Conservation (phyloP, 1,284 basidiomycete genomes). For the Melampsora larici-populina region DNA sequence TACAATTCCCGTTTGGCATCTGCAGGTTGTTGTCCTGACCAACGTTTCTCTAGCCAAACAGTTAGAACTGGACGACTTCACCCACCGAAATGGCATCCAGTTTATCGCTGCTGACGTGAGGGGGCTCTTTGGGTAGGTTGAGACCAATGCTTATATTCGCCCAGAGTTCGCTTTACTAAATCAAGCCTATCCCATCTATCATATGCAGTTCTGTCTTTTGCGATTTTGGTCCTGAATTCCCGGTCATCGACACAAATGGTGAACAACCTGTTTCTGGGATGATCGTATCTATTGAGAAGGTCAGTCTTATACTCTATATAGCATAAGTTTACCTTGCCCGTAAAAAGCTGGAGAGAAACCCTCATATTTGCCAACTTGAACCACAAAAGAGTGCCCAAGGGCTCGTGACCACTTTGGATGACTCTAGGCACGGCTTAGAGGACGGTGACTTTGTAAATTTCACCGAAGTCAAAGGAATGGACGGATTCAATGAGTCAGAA, state of each 20-base stretch:
- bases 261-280: conserved; percentile 91
- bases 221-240: conserved; percentile 92
- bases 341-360: too few species aligned
- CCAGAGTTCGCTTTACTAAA: not conserved
- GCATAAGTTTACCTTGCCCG: too few species aligned
- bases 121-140: conserved; percentile 79
- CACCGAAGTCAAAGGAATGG: conserved; percentile 95
- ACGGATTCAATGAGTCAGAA: conserved; percentile 81
- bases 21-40: conserved; percentile 82
- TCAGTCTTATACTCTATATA: not conserved
- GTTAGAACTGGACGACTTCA: conserved; percentile 92
- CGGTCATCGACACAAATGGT: conserved; percentile 90
- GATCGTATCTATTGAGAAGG: conserved; percentile 86
- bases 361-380: not conserved
- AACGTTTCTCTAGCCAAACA: conserved; percentile 75
- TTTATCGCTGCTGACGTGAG: conserved; percentile 90
- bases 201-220: conserved; percentile 70
- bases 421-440: conserved; percentile 93
- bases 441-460: conserved; percentile 98
- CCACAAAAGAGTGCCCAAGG: conserved; percentile 65
- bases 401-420: conserved; percentile 92
- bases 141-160: not conserved
- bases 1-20: not conserved
- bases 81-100: conserved; percentile 78
- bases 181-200: not conserved